A percentile compares a stretch with the other conserved stretches of the same genome.
phyloP scores from a whole-genome alignment of 2,329 filamentous ascomycete species.

The Calonectria hongkongensis region DNA sequence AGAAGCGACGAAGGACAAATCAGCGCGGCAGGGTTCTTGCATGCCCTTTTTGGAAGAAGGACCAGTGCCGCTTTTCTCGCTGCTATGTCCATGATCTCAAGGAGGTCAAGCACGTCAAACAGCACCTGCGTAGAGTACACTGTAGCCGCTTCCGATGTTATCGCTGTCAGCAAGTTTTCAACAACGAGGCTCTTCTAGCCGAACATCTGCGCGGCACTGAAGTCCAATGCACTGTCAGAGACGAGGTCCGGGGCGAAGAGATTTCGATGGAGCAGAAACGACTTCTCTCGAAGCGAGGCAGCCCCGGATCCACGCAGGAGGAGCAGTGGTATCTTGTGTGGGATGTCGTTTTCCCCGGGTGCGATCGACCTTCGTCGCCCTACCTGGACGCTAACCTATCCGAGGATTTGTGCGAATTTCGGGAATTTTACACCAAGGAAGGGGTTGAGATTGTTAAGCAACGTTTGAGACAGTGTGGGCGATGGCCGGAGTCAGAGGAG shows the following conservation, averaged over 20 bases:
- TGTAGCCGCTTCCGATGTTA: neutral
- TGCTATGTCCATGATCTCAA: neutral
- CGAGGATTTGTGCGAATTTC: neutral
- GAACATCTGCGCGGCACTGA: neutral
- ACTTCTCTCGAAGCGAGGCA: neutral
- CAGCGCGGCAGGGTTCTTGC: constrained; percentile 10
- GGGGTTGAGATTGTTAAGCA: neutral
- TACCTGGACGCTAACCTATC: constrained; percentile 3
- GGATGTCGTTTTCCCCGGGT: neutral
- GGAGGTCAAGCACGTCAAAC: constrained; percentile 4
- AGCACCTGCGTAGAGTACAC: neutral
- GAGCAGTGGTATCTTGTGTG: constrained; percentile 14
- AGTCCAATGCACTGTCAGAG: neutral
- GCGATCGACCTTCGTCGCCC: neutral
- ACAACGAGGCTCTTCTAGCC: neutral
- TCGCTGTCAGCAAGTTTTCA: neutral
- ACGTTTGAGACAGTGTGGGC: neutral
- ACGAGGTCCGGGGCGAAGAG: neutral
- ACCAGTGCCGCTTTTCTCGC: neutral
- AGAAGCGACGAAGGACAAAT: constrained; percentile 10
- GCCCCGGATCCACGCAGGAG: neutral
- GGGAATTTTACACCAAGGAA: neutral
- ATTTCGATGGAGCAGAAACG: neutral
- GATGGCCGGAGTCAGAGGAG: neutral
- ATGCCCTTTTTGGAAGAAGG: constrained; percentile 5